A percentile compares a stretch with the other conserved stretches of the same genome.
Evolutionary conservation across 805 yeast genomes (phyloP).

Genomic region (Kodamaea laetipori): DNA sequence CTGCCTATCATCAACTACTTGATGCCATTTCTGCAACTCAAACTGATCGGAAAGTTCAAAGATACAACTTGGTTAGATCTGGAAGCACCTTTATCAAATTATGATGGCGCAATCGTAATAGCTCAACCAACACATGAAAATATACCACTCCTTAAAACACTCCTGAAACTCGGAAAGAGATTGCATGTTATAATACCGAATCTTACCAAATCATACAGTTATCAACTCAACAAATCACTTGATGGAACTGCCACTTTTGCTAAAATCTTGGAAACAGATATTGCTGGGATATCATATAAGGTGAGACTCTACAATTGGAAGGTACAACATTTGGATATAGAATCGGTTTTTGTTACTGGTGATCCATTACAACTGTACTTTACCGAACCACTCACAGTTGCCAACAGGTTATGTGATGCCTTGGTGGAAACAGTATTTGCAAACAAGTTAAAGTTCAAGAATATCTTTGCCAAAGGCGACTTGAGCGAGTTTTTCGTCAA

Average conservation of each 20-base stretch:
- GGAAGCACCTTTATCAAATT: slow-evolving; percentile 14
- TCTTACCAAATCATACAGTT: slow-evolving; percentile 34
- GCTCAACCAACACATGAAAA: slow-evolving; percentile 17
- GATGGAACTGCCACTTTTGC: slow-evolving; percentile 15
- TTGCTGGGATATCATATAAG: slow-evolving; percentile 33
- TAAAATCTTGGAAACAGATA: slow-evolving; percentile 14
- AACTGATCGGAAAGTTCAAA: slow-evolving; percentile 49
- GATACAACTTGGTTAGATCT: slow-evolving; percentile 18
- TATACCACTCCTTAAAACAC: slow-evolving; percentile 19
- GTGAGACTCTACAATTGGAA: slow-evolving; percentile 52
- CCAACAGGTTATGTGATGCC: slow-evolving; percentile 50
- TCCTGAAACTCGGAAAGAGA: slow-evolving; percentile 4
- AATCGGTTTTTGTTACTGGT: slow-evolving; percentile 46
- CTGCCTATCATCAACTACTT: slow-evolving; percentile 54
- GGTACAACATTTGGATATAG: slow-evolving; percentile 43
- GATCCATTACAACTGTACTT: slow-evolving; percentile 45
- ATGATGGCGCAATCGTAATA: slow-evolving; percentile 22
- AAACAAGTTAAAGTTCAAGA: slow-evolving; percentile 48
- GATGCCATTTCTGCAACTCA: slow-evolving; percentile 56
- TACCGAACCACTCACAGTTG: slow-evolving; percentile 46
- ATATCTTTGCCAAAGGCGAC: slow-evolving; percentile 61
- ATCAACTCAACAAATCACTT: slow-evolving; percentile 31
- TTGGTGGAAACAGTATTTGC: slow-evolving; percentile 49
- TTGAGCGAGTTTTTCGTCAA: slow-evolving; percentile 52
- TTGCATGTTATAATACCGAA: slow-evolving; percentile 38